Evolutionary conservation across 129 eudicot species (phyloP), one percentile per base, ranked within the genome.

Genomic region (Escallonia rubra): DNA sequence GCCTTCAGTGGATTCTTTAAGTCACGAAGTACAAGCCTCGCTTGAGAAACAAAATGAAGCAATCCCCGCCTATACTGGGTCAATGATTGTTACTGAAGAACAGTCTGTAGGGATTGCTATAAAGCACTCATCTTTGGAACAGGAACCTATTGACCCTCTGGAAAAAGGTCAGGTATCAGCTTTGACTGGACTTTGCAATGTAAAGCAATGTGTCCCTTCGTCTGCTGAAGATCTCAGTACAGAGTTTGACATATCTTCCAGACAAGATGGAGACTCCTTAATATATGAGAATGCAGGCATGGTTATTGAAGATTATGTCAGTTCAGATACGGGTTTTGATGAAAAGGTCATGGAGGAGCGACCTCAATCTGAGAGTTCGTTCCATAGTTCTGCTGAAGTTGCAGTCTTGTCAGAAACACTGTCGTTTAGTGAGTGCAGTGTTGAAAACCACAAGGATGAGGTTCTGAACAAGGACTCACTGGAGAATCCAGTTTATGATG

Each of bases 41-140:
- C 79, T 75, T 62, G 61, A 71, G 41, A 40, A 71, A 49, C 66
- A 38, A 43, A 71, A 57, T 52, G 58, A 59, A 58, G 75, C 64
- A 10, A 50, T 41, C 15, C 68, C 58, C 50, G 59, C 73, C 51
- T 61, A 55, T 50, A 43, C 49, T 46, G 67, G 39, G 13, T 77
- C 86, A 14, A n/a, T 49, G 34, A 51, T 40, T 48, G 65, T 66
- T 52, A 10, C 54, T 6, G 66, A 62, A 64, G 80, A 71, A 58
- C 60, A 72, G 46, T 57, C 73, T 15, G 45, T 54, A 44, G 59
- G 45, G 16, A 63, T 42, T 46, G 59, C 52, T 46, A 58, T 50
- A 61, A 60, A 65, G 57, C 63, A 57, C 58, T 34, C 73, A 6
- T 48, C 46, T 64, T n/a, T 34, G 42, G 38, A 76, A 8, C 48